These are phyloP conservation scores for Clarireedia monteithiana DNA, from an alignment of 2,329 filamentous ascomycete genomes.

Conservation along the genomic window DNA sequence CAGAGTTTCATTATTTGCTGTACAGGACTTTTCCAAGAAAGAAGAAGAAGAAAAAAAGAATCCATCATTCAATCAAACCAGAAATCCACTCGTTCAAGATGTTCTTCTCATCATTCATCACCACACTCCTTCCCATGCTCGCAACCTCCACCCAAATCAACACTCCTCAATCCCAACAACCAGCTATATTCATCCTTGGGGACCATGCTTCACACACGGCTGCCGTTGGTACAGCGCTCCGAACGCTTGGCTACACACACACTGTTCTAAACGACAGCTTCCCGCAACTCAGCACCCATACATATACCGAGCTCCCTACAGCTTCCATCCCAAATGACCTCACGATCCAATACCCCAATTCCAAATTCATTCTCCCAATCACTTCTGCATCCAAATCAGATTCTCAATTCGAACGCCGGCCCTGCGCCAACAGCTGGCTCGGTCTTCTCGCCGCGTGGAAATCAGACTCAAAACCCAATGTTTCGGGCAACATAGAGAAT, in stretches of 20 bases:
- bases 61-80: too few species aligned
- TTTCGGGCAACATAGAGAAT: background rate
- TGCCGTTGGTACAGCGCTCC: background rate
- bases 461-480: background rate
- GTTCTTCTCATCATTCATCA: conserved; percentile 8
- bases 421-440: conserved; percentile 6
- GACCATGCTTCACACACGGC: background rate
- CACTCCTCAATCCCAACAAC: background rate
- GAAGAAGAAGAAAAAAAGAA: too few species aligned
- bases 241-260: background rate
- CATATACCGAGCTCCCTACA: background rate
- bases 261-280: background rate
- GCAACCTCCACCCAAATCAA: conserved; percentile 4
- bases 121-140: conserved; percentile 1
- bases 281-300: background rate
- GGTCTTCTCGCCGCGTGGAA: conserved; percentile 3
- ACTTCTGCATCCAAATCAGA: background rate
- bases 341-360: background rate
- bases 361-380: conserved; percentile 1
- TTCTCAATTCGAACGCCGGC: background rate
- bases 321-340: background rate
- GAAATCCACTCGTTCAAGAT: background rate
- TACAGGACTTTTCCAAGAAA: too few species aligned
- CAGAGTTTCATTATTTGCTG: too few species aligned
- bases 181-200: conserved; percentile 5